Percentiles rank a stretch among this genome's conserved stretches.
Evolutionary conservation across 208 protist species (phyloP).

Genomic region (Trypanosoma lewisi): DNA sequence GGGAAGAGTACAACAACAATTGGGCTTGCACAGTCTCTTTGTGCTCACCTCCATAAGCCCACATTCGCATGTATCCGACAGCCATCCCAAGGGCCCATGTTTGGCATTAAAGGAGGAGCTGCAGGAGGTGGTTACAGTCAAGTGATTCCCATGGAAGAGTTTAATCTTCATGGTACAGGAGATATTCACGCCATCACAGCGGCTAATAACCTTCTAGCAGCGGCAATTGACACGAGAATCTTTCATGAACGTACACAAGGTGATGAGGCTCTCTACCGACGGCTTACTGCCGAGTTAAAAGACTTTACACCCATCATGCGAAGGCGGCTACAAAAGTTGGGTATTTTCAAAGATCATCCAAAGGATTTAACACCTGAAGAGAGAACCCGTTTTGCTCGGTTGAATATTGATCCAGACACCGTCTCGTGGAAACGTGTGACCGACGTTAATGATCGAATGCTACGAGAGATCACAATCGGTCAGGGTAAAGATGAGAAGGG

Average conservation of each 20-base stretch:
- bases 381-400: conserved; percentile 87
- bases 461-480: conserved; percentile 95
- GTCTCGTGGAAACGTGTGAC: conserved; percentile 97
- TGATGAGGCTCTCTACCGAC: conserved; percentile 86
- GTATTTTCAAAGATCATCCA: conserved; percentile 92
- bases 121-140: conserved; percentile 98
- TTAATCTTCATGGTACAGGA: conserved; percentile 98
- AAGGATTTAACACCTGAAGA: conserved; percentile 89
- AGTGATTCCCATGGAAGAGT: conserved; percentile 97
- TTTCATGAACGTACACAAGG: conserved; percentile 96
- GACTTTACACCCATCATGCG: conserved; percentile 93
- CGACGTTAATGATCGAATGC: conserved; percentile 96
- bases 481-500: conserved; percentile 91
- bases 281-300: conserved; percentile 67
- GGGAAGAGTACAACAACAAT: conserved; percentile 98
- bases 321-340: conserved; percentile 85
- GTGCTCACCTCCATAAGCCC: conserved; percentile 93
- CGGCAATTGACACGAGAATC: conserved; percentile 96
- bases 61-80: conserved; percentile 96
- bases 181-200: conserved; percentile 99
- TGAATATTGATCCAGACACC: conserved; percentile 95
- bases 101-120: conserved; percentile 96
- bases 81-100: conserved; percentile 97
- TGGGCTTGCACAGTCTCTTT: conserved; percentile 96
- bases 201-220: conserved; percentile 96